Percentiles rank a stretch among this genome's conserved stretches.
Conservation (phyloP, 1,284 basidiomycete species). For the Ustilago vetiveriae region DNA sequence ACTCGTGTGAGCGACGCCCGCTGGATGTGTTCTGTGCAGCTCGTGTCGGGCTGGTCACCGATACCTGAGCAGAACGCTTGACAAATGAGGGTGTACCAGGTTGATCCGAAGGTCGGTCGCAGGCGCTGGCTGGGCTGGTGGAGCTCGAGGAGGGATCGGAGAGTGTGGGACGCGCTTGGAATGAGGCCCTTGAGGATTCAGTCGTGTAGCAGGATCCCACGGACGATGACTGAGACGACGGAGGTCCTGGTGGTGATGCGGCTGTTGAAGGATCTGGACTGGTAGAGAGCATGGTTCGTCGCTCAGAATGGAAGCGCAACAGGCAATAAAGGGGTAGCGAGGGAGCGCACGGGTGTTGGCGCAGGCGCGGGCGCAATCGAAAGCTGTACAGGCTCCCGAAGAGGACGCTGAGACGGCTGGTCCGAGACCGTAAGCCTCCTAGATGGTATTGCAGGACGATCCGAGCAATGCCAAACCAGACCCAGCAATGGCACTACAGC, state of each 20-base stretch:
- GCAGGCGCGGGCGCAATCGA: too few species aligned
- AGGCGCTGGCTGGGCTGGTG: constrained; percentile 37
- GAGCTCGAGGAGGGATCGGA: constrained; percentile 40
- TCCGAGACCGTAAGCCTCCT: too few species aligned
- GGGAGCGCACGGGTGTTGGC: too few species aligned
- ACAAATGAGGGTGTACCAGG: constrained; percentile 1
- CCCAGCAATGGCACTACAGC: too few species aligned
- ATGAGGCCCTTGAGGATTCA: constrained; percentile 32
- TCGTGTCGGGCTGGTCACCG: neutral
- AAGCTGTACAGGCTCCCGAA: too few species aligned
- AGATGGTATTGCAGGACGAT: too few species aligned
- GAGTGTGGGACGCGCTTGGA: constrained; percentile 13
- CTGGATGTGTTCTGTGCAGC: neutral
- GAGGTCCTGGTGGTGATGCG: constrained; percentile 42
- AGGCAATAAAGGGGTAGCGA: too few species aligned
- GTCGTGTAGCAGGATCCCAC: constrained; percentile 45
- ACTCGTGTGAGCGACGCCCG: constrained; percentile 1
- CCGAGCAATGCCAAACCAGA: too few species aligned
- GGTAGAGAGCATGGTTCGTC: constrained; percentile 41
- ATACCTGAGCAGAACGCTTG: constrained; percentile 12
- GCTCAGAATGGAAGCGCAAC: neutral
- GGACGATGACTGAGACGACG: constrained; percentile 50
- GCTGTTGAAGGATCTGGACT: constrained; percentile 33
- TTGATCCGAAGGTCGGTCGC: constrained; percentile 11
- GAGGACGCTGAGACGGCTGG: too few species aligned